These are phyloP conservation scores for Megacollybia marginata DNA, from an alignment of 768 basidiomycete species.

Conservation along the genomic window DNA sequence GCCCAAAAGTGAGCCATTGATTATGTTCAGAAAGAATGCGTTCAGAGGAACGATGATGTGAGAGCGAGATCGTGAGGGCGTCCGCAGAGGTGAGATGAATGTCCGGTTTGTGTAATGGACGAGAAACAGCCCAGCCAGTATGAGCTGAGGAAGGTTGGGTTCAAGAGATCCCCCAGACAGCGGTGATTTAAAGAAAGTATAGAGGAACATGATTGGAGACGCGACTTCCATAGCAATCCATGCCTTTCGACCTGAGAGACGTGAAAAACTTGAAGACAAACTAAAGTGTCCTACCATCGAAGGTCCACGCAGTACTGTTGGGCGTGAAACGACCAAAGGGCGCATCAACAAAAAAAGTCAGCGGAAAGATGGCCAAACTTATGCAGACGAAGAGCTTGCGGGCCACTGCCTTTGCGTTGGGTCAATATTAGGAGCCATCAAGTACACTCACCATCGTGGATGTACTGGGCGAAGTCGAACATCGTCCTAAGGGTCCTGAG, in stretches of 20 bases:
- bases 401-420: constrained; percentile 14
- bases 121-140: constrained; percentile 39
- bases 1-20: constrained; percentile 49
- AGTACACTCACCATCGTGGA: no score
- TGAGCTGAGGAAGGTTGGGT: constrained; percentile 21
- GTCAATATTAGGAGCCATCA: no score
- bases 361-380: constrained; percentile 27
- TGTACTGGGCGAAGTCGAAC: no score
- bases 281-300: constrained; percentile 2
- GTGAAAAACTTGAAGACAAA: not conserved
- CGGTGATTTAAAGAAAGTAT: constrained; percentile 27
- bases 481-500: no score
- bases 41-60: constrained; percentile 41
- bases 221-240: constrained; percentile 53
- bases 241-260: constrained; percentile 26
- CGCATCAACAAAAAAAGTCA: constrained; percentile 53
- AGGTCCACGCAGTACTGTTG: constrained; percentile 22
- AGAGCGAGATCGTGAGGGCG: constrained; percentile 48
- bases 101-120: constrained; percentile 63
- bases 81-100: constrained; percentile 53
- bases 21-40: constrained; percentile 42
- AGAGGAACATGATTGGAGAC: constrained; percentile 31
- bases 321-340: constrained; percentile 77
- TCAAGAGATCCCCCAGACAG: constrained; percentile 18
- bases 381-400: constrained; percentile 41